Evolutionary conservation across 306 rosid species (phyloP), one percentile per base, ranked within the genome.

Genomic region (Quercus rubra): DNA sequence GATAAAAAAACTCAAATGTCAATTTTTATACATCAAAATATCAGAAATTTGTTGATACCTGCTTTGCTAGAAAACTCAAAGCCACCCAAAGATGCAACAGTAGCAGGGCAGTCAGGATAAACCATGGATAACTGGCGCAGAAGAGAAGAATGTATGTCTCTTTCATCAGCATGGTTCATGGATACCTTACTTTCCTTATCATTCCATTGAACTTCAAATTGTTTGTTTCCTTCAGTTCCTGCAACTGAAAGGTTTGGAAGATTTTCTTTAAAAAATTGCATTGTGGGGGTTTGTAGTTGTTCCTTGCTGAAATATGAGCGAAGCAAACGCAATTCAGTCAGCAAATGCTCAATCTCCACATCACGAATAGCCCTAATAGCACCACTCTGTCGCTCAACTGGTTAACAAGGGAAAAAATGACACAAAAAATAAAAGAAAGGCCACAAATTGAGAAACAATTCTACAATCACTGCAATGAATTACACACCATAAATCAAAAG

Each of bases 351-450:
- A 15, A 88, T 79, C 78, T 95, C 93, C 62, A 92, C 90, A 31
- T 95, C 96, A 18, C 95, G 89, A 78, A 91, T 90, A 73, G 92
- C 97, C 83, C 90, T 92, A 77, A 91, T 89, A 30, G 95, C 94
- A 61, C 81, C 77, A 51, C 78, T 80, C 64, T 91, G 94, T 27
- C 89, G 89, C 75, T 89, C 96, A 81, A 91, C 91, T 80, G 85
- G 55, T 43, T 52, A 71, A n/a, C 31, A 23, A 19, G 2, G 11
- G 81, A 61, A 54, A 51, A 14, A 74, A 33, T 21, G 74, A 6
- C n/a, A 6, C 15, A 13, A 51, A 19, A 51, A 55, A 7, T 49
- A 31, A 13, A 69, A 71, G 55, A 17, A 5, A 59, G 55, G 13
- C 0, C 10, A 9, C 30, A 38, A 55, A 25, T 2, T 25, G 30